Conservation (phyloP, 2,329 filamentous ascomycete species). For the Tympanopsis confertula region DNA sequence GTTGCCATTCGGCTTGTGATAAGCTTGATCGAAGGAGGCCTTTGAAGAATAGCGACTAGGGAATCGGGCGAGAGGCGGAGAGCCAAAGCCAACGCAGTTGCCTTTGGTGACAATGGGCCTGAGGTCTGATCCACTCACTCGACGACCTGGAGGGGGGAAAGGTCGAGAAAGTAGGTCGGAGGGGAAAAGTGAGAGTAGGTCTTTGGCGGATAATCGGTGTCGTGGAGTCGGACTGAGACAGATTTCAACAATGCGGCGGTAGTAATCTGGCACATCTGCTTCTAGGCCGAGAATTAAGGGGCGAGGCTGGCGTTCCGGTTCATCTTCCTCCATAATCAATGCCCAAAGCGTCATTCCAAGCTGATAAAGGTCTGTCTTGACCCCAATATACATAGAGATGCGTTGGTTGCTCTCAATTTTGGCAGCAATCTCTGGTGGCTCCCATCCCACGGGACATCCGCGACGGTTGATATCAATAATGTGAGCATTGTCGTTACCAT, state of each 20-base stretch:
- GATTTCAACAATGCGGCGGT: constrained; percentile 59
- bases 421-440: constrained; percentile 78
- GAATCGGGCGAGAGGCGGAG: too few relatives aligned
- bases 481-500: constrained; percentile 71
- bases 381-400: constrained; percentile 93
- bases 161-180: too few relatives aligned
- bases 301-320: constrained; percentile 69
- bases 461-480: constrained; percentile 98
- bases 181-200: constrained; percentile 62
- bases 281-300: constrained; percentile 52
- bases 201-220: constrained; percentile 59
- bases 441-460: constrained; percentile 96
- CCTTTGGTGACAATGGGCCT: too few relatives aligned
- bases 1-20: too few relatives aligned
- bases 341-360: constrained; percentile 96
- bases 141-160: too few relatives aligned
- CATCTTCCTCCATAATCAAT: constrained; percentile 74
- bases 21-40: too few relatives aligned
- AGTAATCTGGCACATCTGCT: constrained; percentile 65
- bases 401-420: constrained; percentile 81
- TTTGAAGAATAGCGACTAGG: too few relatives aligned
- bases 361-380: constrained; percentile 93
- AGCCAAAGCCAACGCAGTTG: too few relatives aligned
- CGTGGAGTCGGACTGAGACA: constrained; percentile 70
- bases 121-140: too few relatives aligned